Conservation (phyloP, 2,329 filamentous ascomycete species). For the Diaporthe sp. region DNA sequence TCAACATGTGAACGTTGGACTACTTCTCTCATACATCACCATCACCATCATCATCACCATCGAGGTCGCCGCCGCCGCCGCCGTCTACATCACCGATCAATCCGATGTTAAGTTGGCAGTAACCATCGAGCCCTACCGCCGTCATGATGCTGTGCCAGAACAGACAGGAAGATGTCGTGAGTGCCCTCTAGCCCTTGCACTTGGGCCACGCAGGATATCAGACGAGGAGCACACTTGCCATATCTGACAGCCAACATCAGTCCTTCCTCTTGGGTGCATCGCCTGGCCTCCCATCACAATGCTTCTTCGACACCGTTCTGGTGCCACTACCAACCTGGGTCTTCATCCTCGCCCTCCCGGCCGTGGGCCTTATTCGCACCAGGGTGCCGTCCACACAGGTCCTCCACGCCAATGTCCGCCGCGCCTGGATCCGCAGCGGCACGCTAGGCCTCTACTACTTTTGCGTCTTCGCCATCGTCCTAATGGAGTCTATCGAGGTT, state of each 20-base stretch:
- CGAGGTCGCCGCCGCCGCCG: not conserved
- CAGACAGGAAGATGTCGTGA: slow-evolving; percentile 18
- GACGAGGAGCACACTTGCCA: too few species aligned
- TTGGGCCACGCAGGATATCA: not conserved
- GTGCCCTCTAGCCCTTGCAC: not conserved
- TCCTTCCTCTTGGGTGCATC: slow-evolving; percentile 14
- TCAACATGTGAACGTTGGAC: not conserved
- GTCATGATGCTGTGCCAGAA: slow-evolving; percentile 20
- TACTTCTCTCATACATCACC: not conserved
- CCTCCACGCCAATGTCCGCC: slow-evolving; percentile 38
- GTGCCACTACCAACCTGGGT: slow-evolving; percentile 47
- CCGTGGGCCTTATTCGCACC: not conserved
- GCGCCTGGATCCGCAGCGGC: slow-evolving; percentile 43
- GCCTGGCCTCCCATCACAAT: slow-evolving; percentile 46
- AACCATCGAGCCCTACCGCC: not conserved
- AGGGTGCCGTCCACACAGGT: slow-evolving; percentile 40
- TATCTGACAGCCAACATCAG: not conserved
- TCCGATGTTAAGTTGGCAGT: not conserved
- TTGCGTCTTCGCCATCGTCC: slow-evolving; percentile 43
- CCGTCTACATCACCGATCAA: not conserved
- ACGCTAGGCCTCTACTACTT: slow-evolving; percentile 46
- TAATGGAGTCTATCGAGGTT: slow-evolving; percentile 47
- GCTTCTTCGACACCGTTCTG: slow-evolving; percentile 48
- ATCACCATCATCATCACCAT: not conserved
- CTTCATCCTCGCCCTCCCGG: slow-evolving; percentile 39